Evolutionary conservation across 768 basidiomycete genomes (phyloP).

Genomic region (Coprinellus micaceus): DNA sequence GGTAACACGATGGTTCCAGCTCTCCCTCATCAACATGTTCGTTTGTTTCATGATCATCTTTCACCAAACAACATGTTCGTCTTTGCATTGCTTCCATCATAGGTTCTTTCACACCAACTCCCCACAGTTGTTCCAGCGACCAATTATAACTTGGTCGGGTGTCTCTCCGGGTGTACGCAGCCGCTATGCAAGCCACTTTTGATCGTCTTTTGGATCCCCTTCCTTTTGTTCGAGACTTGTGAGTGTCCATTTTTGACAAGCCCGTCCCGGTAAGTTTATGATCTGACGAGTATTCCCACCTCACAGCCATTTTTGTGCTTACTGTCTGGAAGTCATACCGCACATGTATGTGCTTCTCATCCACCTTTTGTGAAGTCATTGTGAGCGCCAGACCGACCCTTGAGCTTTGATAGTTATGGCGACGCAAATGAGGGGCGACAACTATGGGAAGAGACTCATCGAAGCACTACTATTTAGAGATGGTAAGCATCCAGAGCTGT

Average conservation of each 20-base stretch:
- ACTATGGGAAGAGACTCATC: background rate
- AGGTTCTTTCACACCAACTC: background rate
- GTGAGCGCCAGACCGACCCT: background rate
- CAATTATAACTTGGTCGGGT: slow-evolving; percentile 16
- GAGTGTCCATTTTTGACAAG: slow-evolving; percentile 1
- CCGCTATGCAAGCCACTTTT: slow-evolving; percentile 18
- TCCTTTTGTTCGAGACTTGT: slow-evolving; percentile 21
- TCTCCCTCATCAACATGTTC: slow-evolving; percentile 19
- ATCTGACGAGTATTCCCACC: background rate
- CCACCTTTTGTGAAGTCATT: no score
- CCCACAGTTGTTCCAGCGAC: slow-evolving; percentile 16
- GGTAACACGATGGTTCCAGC: background rate
- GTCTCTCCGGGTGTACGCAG: slow-evolving; percentile 20
- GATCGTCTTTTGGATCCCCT: slow-evolving; percentile 21
- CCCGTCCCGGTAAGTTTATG: no score
- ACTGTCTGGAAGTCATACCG: slow-evolving; percentile 21
- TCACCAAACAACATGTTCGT: slow-evolving; percentile 18
- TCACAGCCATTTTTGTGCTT: slow-evolving; percentile 18
- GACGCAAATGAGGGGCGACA: background rate
- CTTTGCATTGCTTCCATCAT: background rate
- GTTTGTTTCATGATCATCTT: slow-evolving; percentile 19
- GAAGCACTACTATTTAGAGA: slow-evolving; percentile 12
- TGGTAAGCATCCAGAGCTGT: slow-evolving; percentile 5
- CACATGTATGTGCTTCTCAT: slow-evolving; percentile 11
- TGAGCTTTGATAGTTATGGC: background rate